A percentile compares a stretch with the other conserved stretches of the same genome.
Conservation (phyloP, 345 rosid genomes). For the Passiflora organensis region DNA sequence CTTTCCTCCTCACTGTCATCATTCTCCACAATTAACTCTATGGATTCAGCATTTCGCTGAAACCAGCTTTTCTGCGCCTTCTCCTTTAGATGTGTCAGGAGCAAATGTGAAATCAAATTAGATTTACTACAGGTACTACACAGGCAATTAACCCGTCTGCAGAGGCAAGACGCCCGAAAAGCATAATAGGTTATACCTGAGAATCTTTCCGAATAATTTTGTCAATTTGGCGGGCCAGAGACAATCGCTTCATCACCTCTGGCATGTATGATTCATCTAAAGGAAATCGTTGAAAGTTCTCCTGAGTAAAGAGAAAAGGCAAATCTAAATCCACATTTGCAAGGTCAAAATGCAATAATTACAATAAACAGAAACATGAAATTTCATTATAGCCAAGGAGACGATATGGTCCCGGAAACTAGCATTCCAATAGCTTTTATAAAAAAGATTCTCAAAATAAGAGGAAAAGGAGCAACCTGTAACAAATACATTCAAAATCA, state of each 20-base stretch:
- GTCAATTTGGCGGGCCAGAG: slow-evolving; percentile 91
- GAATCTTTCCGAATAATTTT: slow-evolving; percentile 68
- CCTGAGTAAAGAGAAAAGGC: slow-evolving; percentile 44
- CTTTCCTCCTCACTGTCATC: slow-evolving; percentile 87
- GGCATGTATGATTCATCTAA: slow-evolving; percentile 80
- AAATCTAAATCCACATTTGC: not conserved
- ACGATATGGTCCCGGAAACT: slow-evolving; percentile 1
- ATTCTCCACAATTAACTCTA: slow-evolving; percentile 63
- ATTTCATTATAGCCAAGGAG: not conserved
- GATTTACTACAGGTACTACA: not conserved
- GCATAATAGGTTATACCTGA: slow-evolving; percentile 43
- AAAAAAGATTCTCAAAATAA: not conserved
- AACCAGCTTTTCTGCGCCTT: slow-evolving; percentile 79
- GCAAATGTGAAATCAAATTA: not conserved
- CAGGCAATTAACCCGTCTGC: not conserved
- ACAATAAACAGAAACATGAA: not conserved
- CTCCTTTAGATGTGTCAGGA: slow-evolving; percentile 39
- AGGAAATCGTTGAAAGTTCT: slow-evolving; percentile 74
- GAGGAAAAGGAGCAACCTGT: not conserved
- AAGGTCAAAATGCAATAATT: not conserved
- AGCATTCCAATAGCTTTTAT: not conserved
- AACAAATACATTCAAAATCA: too few species aligned
- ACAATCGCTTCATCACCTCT: slow-evolving; percentile 72
- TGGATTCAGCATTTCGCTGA: slow-evolving; percentile 69
- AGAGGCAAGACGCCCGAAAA: not conserved